These are phyloP conservation scores for Annulohypoxylon moriforme DNA, from an alignment of 495 filamentous ascomycete genomes.

Conservation along the genomic window DNA sequence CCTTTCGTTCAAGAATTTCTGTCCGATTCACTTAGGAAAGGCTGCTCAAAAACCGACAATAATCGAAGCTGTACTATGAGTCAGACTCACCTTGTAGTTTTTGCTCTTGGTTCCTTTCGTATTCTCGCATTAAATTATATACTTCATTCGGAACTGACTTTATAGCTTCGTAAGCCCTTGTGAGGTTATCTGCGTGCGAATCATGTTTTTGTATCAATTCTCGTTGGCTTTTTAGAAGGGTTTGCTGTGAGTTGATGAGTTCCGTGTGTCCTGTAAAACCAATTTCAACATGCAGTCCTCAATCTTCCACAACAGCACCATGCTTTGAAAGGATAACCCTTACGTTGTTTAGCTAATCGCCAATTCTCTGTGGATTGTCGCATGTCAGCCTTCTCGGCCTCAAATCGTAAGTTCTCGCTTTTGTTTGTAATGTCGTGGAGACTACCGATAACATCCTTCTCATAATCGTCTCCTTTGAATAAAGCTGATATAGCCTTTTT, in stretches of 20 bases:
- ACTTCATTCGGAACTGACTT: no score
- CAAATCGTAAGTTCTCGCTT: not conserved
- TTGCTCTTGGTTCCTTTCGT: not conserved
- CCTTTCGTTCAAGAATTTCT: not conserved
- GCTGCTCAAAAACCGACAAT: no score
- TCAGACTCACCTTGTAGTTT: not conserved
- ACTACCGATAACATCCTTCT: not conserved
- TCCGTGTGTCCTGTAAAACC: not conserved
- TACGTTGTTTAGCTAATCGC: not conserved
- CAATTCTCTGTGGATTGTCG: not conserved
- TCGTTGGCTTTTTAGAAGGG: not conserved
- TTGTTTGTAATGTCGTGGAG: not conserved
- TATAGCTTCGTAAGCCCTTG: not conserved
- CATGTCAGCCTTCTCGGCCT: not conserved
- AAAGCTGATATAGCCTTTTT: not conserved
- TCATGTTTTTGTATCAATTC: not conserved
- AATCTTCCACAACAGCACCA: conserved; percentile 5
- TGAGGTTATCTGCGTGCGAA: not conserved
- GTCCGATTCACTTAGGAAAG: not conserved
- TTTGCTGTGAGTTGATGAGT: not conserved
- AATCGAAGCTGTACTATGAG: not conserved
- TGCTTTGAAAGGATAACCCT: no score
- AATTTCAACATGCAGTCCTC: not conserved
- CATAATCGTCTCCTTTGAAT: not conserved
- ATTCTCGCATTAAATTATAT: not conserved